Evolutionary conservation across 176 grass and related monocot genomes (phyloP).

Genomic region (Elymus sibiricus): DNA sequence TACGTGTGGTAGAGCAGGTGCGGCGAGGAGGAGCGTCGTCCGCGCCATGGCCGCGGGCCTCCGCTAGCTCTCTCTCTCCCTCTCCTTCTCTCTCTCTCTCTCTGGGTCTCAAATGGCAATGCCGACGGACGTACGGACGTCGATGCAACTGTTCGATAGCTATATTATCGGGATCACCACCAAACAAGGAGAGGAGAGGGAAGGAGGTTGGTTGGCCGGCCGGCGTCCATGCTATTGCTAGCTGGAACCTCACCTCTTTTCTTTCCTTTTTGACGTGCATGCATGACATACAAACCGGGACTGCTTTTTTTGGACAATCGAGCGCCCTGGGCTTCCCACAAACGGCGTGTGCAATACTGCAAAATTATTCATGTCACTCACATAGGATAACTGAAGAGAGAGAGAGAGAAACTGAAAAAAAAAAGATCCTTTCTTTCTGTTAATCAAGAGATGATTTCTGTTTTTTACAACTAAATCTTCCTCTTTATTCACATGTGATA

Average conservation of each 20-base stretch:
- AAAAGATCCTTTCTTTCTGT: no score
- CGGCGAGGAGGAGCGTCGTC: constrained; percentile 8
- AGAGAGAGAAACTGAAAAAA: no score
- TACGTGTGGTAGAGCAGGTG: neutral
- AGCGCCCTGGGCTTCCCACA: no score
- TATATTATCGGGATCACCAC: neutral
- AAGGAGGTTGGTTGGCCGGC: neutral
- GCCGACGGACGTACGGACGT: neutral
- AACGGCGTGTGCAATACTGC: no score
- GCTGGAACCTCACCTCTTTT: neutral
- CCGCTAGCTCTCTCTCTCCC: neutral
- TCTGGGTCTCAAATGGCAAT: neutral
- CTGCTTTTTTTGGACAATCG: neutral
- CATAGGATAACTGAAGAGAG: no score
- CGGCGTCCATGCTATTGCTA: neutral
- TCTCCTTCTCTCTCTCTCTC: neutral
- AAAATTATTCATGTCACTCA: no score
- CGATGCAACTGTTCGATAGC: neutral
- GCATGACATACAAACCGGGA: neutral
- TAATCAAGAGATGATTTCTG: no score
- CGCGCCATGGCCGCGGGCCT: neutral
- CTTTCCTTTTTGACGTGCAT: neutral
- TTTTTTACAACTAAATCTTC: no score
- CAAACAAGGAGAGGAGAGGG: neutral
- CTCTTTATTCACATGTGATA: no score